Conservation (phyloP, 2,329 filamentous ascomycete species). For the Pseudogymnoascus pannorum region DNA sequence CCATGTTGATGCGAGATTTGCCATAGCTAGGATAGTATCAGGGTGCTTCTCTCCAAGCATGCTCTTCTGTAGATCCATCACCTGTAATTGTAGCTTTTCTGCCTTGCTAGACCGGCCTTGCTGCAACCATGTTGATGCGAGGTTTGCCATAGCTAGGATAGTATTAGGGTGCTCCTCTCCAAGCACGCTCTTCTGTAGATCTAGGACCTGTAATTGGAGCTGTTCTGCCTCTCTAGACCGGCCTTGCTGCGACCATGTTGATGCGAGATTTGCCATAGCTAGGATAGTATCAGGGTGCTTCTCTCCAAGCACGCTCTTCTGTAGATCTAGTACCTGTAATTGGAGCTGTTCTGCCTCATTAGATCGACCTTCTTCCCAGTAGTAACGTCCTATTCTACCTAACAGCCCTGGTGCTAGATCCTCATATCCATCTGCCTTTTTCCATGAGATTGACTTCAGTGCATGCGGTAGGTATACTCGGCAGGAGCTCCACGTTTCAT, state of each 20-base stretch:
- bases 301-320: not conserved
- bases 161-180: constrained; percentile 10
- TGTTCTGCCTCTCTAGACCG: constrained; percentile 24
- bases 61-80: not conserved
- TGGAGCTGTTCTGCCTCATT: constrained; percentile 22
- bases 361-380: constrained; percentile 21
- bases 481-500: constrained; percentile 20
- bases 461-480: constrained; percentile 28
- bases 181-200: not conserved
- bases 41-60: not conserved
- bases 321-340: not conserved
- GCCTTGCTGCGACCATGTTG: constrained; percentile 14
- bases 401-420: constrained; percentile 12
- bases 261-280: constrained; percentile 10
- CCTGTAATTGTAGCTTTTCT: constrained; percentile 16
- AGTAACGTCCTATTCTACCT: constrained; percentile 19
- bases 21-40: constrained; percentile 10
- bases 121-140: no score
- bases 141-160: constrained; percentile 8
- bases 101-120: constrained; percentile 24
- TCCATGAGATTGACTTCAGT: constrained; percentile 22
- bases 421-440: constrained; percentile 17
- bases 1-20: no score
- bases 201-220: constrained; percentile 9
- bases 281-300: constrained; percentile 10